These are phyloP conservation scores for Alternaria novae-zelandiae DNA, from an alignment of 2,329 filamentous ascomycete species.

Conservation along the genomic window DNA sequence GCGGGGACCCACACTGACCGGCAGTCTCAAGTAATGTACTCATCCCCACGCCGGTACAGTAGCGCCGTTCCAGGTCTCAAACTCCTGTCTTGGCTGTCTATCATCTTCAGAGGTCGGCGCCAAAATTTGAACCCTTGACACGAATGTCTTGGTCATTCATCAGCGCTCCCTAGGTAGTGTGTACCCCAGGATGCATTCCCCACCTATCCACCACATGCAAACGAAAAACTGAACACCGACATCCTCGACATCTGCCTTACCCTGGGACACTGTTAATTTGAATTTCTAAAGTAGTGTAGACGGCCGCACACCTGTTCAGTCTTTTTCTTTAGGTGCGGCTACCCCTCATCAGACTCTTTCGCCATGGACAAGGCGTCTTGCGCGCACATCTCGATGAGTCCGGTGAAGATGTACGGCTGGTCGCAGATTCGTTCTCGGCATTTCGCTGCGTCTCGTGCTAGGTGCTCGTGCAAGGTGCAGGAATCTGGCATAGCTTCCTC, in stretches of 20 bases:
- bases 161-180: not conserved
- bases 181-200: not conserved
- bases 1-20: conserved; percentile 8
- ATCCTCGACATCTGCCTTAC: no score
- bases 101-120: not conserved
- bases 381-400: conserved; percentile 1
- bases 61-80: conserved; percentile 3
- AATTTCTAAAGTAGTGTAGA: no score
- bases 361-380: not conserved
- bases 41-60: conserved; percentile 6
- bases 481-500: not conserved
- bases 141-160: not conserved
- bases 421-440: conserved; percentile 8
- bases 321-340: no score
- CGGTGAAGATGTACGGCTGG: conserved; percentile 2
- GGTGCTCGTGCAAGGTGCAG: conserved; percentile 7
- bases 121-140: not conserved
- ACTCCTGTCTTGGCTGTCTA: conserved; percentile 1
- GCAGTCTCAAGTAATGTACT: conserved; percentile 17
- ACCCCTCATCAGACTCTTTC: not conserved
- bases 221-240: no score
- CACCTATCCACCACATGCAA: not conserved
- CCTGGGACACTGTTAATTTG: no score
- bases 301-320: no score
- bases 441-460: not conserved